Conservation (phyloP, 495 filamentous ascomycete genomes). For the Aspergillus heteromorphus region DNA sequence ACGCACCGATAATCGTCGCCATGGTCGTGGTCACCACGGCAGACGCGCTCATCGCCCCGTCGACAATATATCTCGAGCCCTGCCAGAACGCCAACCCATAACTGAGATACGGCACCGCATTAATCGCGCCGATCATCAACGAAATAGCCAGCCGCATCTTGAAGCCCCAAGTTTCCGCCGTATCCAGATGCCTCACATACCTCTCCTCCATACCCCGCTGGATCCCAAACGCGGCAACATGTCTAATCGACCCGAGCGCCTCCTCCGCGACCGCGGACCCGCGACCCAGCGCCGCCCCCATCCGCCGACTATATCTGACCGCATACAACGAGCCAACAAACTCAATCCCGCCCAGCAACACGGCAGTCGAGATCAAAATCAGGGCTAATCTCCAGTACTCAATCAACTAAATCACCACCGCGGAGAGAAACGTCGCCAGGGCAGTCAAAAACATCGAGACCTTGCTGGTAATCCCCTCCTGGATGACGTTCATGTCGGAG, state of each 20-base stretch:
- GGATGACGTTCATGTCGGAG: constrained; percentile 34
- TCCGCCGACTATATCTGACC: background rate
- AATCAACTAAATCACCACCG: constrained; percentile 32
- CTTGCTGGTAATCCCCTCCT: constrained; percentile 41
- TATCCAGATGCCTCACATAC: background rate
- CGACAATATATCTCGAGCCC: constrained; percentile 8
- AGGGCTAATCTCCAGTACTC: constrained; percentile 35
- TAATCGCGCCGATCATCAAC: constrained; percentile 7
- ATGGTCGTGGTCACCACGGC: constrained; percentile 7
- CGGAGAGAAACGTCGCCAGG: constrained; percentile 27
- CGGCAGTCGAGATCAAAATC: constrained; percentile 22
- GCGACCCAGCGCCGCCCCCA: background rate
- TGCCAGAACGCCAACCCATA: constrained; percentile 18
- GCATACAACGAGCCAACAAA: constrained; percentile 3
- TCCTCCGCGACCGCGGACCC: constrained; percentile 15
- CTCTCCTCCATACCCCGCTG: no score
- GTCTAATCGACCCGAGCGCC: constrained; percentile 11
- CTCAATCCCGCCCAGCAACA: constrained; percentile 17
- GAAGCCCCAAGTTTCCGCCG: background rate
- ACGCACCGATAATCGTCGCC: constrained; percentile 7
- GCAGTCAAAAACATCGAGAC: constrained; percentile 24
- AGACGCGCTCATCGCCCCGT: constrained; percentile 7
- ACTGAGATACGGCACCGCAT: constrained; percentile 3
- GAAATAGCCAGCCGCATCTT: background rate
- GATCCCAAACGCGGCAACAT: constrained; percentile 9